Evolutionary conservation across 139 green algal species (phyloP), one percentile per base, ranked within the genome.

Genomic region (Eudorina sp.): DNA sequence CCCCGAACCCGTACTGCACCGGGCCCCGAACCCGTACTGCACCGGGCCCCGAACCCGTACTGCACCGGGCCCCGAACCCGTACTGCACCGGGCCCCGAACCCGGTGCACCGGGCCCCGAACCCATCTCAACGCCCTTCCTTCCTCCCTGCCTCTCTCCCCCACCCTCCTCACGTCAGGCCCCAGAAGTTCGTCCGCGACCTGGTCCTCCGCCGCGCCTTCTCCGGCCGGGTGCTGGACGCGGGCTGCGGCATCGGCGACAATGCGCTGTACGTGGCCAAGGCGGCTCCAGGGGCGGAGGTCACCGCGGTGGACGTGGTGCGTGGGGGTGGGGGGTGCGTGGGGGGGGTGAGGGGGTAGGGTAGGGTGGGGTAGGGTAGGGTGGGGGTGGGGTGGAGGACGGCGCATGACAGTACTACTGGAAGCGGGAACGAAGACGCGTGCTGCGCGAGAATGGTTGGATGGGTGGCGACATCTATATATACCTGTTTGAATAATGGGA

Each of bases 161-260:
- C n/a, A n/a, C n/a, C n/a, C n/a, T n/a, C n/a, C n/a, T n/a, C n/a
- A n/a, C n/a, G n/a, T n/a, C 78, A 85, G 78, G 55, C 78, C 78
- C 1, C 78, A 85, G 55, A 16, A 53, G 38, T 73, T 85, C 4
- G 78, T 85, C 0, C 53, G 78, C 6, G 55, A 85, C 3, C 40
- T 85, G 25, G 53, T 73, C 25, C 38, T 58, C 18, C 55, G 40
- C 1, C 25, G 40, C 3, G 23, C 3, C 38, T 73, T 85, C 55
- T 1, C 4, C 25, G 78, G 78, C 29, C 78, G 78, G 11, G 55
- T 85, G 38, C 78, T 85, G 78, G 78, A 85, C 78, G 55, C 40
- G 38, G 78, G 78, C 40, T 85, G 78, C 78, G 78, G 78, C 53
- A 85, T 85, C 38, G 78, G 78, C 53, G 78, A 85, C 78, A 85